Conservation (phyloP, 2,329 filamentous ascomycete genomes). For the Aciculosporium take region DNA sequence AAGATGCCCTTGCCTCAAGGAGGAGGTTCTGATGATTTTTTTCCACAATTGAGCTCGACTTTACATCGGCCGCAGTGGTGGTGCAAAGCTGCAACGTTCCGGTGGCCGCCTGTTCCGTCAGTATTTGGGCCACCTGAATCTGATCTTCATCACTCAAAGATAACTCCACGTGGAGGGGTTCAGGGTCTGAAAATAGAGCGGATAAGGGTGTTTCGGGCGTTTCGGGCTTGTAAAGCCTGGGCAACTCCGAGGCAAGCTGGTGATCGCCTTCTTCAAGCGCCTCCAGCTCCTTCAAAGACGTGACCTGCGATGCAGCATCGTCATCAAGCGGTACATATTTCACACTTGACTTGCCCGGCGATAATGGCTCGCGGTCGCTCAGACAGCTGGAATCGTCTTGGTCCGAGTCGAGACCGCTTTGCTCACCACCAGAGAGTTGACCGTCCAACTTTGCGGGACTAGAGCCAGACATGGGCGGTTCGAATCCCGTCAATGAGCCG, state of each 20-base stretch:
- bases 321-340: slow-evolving; percentile 32
- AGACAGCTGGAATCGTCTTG: slow-evolving; percentile 38
- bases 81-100: slow-evolving; percentile 27
- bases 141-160: slow-evolving; percentile 42
- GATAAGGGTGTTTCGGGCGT: slow-evolving; percentile 34
- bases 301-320: slow-evolving; percentile 37
- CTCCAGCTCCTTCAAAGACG: slow-evolving; percentile 36
- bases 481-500: slow-evolving; percentile 14
- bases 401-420: slow-evolving; percentile 39
- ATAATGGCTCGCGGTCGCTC: slow-evolving; percentile 34
- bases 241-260: slow-evolving; percentile 34
- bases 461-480: slow-evolving; percentile 12
- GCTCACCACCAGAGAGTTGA: slow-evolving; percentile 29
- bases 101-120: slow-evolving; percentile 55
- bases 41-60: slow-evolving; percentile 13
- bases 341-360: slow-evolving; percentile 34
- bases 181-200: slow-evolving; percentile 44
- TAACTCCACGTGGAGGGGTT: slow-evolving; percentile 34
- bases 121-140: slow-evolving; percentile 53
- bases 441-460: slow-evolving; percentile 25
- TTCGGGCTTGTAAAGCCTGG: slow-evolving; percentile 33
- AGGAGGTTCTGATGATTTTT: slow-evolving; percentile 28
- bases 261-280: slow-evolving; percentile 30
- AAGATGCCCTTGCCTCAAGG: slow-evolving; percentile 30
- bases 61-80: slow-evolving; percentile 11